Percentiles rank a stretch among this genome's conserved stretches.
Conservation (phyloP, 2,329 filamentous ascomycete species). For the Talaromyces sp. region DNA sequence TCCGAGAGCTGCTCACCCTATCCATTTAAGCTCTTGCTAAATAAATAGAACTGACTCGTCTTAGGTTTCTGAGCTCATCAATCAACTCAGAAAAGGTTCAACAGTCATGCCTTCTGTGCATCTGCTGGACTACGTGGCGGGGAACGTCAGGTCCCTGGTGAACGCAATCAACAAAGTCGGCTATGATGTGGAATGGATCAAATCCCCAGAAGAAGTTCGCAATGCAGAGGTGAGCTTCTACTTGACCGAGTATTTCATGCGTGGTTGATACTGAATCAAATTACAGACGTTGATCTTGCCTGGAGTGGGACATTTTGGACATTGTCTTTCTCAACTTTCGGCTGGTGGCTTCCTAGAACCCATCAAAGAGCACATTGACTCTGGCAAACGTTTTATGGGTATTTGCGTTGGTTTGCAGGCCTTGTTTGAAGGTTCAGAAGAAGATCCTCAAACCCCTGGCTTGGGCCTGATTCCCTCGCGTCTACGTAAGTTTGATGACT, state of each 20-base stretch:
- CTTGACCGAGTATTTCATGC: not conserved
- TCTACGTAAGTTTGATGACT: constrained; percentile 74
- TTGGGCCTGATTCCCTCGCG: constrained; percentile 70
- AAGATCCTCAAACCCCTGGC: constrained; percentile 70
- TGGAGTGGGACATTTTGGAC: constrained; percentile 95
- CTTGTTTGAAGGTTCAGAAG: constrained; percentile 80
- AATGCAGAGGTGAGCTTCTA: constrained; percentile 70
- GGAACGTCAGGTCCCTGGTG: constrained; percentile 91
- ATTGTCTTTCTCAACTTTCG: constrained; percentile 83
- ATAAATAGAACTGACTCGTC: not conserved
- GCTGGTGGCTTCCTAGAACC: constrained; percentile 80
- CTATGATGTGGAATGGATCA: constrained; percentile 90
- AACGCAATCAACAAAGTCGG: constrained; percentile 97
- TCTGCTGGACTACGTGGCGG: constrained; percentile 81
- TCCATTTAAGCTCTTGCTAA: not conserved
- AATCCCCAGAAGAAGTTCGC: constrained; percentile 75
- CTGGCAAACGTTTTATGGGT: constrained; percentile 96
- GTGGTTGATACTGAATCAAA: constrained; percentile 13
- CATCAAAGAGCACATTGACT: constrained; percentile 75
- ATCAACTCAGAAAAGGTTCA: not conserved
- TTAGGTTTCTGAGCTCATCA: not conserved
- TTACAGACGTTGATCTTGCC: constrained; percentile 88
- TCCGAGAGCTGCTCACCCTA: not conserved
- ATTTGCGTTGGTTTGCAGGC: constrained; percentile 95
- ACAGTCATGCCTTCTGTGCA: constrained; percentile 49